Base-by-base conservation (phyloP, 331 rosid genomes). In the Malus hybrid region DNA sequence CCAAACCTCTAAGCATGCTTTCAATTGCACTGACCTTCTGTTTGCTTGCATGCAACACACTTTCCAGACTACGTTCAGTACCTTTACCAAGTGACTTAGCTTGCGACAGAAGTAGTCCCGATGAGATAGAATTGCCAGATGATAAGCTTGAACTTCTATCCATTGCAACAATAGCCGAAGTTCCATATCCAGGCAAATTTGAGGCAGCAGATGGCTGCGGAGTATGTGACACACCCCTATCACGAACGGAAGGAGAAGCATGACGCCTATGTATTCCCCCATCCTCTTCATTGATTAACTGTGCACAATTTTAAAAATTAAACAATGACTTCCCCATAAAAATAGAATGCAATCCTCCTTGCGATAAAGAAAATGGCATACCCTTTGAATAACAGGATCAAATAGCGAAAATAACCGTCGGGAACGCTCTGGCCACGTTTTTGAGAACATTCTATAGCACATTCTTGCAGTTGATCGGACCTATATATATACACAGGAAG, bases 361-460 rank as follows among this genome's bases (percentile, higher is more conserved):
- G 18, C 18, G 22, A 34, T 48, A 57, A 80, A 68, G 32, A 31
- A 34, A 59, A 78, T 56, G n/a, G 33, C 32, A 65, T 90, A 96
- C 99, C 97, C 99, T 90, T 81, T 96, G 99, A 82, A 96, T 96
- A 72, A 90, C 97, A 70, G 91, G 96, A 73, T 96, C 99, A 80
- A 96, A 93, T 69, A 90, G 88, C 18, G 87, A 83, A 86, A 96
- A 90, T 79, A 96, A 67, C 60, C 97, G 96, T 42, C 96, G 86
- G 36, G 97, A 92, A 72, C 99, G 98, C 78, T 96, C 99, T 20
- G 98, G 99, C 99, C 99, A 96, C 22, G 99, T 96, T 87, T 96
- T 96, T 19, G 98, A 89, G 79, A 90, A 96, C 98, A 96, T 90
- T 88, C 99, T 86, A 79, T 93, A 92, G 79, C 97, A 89, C 93